phyloP scores from a whole-genome alignment of 176 grass and related monocot genomes.

The Cenchrus americanus region DNA sequence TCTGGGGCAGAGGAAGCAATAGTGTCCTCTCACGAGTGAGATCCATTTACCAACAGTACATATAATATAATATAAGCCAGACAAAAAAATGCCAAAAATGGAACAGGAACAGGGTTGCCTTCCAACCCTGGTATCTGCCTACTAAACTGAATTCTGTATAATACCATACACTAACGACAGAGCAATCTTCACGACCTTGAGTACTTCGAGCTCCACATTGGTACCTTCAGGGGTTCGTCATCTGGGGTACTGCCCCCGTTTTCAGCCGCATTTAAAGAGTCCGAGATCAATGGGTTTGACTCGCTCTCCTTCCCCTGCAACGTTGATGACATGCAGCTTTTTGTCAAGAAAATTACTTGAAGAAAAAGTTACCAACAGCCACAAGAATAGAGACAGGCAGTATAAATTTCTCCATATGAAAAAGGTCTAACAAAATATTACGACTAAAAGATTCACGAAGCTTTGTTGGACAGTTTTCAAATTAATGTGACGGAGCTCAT shows the following conservation, averaged over 20 bases:
- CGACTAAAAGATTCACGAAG: neutral
- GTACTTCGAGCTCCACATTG: constrained; percentile 81
- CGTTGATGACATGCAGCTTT: neutral
- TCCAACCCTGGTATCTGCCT: constrained; percentile 57
- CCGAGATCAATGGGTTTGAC: constrained; percentile 77
- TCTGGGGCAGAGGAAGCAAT: constrained; percentile 39
- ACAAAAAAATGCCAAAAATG: constrained; percentile 49
- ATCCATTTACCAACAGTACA: constrained; percentile 57
- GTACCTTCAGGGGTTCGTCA: constrained; percentile 69
- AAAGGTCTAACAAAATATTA: neutral
- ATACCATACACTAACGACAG: constrained; percentile 1
- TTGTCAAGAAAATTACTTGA: constrained; percentile 13
- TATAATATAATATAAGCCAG: constrained; percentile 48
- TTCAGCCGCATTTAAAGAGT: constrained; percentile 62
- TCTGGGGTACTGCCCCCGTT: constrained; percentile 48
- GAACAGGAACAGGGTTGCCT: constrained; percentile 55
- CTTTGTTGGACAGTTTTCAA: neutral
- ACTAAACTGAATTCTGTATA: constrained; percentile 55
- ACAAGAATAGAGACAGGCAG: neutral
- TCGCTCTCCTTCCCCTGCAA: constrained; percentile 70
- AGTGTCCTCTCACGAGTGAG: constrained; percentile 48
- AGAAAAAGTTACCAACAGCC: neutral
- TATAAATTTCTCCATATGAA: neutral
- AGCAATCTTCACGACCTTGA: constrained; percentile 51
- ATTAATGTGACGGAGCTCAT: neutral